These are phyloP conservation scores for Axilococcus clingmanii DNA, from an alignment of 139 green algal genomes.

Conservation along the genomic window DNA sequence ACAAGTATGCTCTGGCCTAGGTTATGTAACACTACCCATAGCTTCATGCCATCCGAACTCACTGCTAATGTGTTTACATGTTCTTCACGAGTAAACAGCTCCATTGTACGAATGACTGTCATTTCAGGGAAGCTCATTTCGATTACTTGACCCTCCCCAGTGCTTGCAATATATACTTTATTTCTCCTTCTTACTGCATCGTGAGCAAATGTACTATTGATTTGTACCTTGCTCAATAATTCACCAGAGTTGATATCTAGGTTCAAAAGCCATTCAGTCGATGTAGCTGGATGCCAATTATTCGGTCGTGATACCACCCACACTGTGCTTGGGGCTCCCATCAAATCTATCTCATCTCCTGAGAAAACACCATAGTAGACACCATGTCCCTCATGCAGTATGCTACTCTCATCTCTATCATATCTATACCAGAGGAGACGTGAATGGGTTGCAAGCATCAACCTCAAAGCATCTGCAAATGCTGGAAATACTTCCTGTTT, in stretches of 20 bases:
- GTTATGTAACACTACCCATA: conserved; percentile 75
- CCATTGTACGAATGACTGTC: conserved; percentile 25
- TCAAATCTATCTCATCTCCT: conserved; percentile 16
- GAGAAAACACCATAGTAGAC: conserved; percentile 65
- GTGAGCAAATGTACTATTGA: conserved; percentile 50
- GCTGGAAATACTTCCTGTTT: no score
- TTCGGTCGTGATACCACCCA: conserved; percentile 61
- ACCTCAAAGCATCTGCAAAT: conserved; percentile 7
- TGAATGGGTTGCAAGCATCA: conserved; percentile 50
- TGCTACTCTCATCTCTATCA: conserved; percentile 21
- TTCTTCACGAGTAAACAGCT: conserved; percentile 50
- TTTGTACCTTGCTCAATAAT: conserved; percentile 28
- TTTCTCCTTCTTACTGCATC: conserved; percentile 45
- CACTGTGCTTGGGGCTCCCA: conserved; percentile 21
- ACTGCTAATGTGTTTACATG: conserved; percentile 70
- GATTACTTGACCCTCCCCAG: conserved; percentile 48
- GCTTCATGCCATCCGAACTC: conserved; percentile 9
- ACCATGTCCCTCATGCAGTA: conserved; percentile 60
- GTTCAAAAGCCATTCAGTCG: conserved; percentile 50
- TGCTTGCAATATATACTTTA: conserved; percentile 52
- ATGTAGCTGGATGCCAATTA: conserved; percentile 53
- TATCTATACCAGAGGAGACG: conserved; percentile 57
- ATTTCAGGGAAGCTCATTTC: conserved; percentile 50
- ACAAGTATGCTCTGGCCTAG: conserved; percentile 46
- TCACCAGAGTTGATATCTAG: conserved; percentile 40